Evolutionary conservation across 805 yeast species (phyloP).

Genomic region (Metschnikowia shivogae): DNA sequence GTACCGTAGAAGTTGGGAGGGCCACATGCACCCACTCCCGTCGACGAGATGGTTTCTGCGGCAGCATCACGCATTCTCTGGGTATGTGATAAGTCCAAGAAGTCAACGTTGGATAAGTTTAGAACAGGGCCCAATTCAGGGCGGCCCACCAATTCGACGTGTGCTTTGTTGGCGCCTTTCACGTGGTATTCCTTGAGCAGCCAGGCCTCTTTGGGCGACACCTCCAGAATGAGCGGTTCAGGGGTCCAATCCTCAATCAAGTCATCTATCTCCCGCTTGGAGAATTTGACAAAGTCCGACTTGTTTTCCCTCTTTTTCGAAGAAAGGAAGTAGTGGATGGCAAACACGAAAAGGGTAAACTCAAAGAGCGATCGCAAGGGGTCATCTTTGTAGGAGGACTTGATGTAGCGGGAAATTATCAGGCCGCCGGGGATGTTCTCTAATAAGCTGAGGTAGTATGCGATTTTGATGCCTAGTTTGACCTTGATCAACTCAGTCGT

Average conservation of each 20-base stretch:
- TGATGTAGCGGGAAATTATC: constrained; percentile 63
- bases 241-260: constrained; percentile 91
- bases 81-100: constrained; percentile 56
- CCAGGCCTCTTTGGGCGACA: constrained; percentile 54
- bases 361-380: constrained; percentile 88
- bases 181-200: constrained; percentile 59
- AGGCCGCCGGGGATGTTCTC: constrained; percentile 53
- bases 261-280: constrained; percentile 68
- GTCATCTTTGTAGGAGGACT: constrained; percentile 86
- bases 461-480: constrained; percentile 31
- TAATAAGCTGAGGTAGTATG: constrained; percentile 32
- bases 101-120: constrained; percentile 72
- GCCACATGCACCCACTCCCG: constrained; percentile 98
- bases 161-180: constrained; percentile 49
- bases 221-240: constrained; percentile 64
- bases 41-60: constrained; percentile 51
- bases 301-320: constrained; percentile 74
- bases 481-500: constrained; percentile 34
- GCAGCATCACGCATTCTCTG: constrained; percentile 49
- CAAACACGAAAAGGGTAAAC: constrained; percentile 69
- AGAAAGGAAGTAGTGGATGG: constrained; percentile 75
- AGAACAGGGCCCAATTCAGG: constrained; percentile 36
- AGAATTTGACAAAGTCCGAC: constrained; percentile 60
- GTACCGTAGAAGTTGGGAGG: constrained; percentile 98
- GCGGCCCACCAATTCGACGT: constrained; percentile 27